Base-by-base conservation (phyloP, 2,329 filamentous ascomycete genomes). In the Setomelanomma holmii region DNA sequence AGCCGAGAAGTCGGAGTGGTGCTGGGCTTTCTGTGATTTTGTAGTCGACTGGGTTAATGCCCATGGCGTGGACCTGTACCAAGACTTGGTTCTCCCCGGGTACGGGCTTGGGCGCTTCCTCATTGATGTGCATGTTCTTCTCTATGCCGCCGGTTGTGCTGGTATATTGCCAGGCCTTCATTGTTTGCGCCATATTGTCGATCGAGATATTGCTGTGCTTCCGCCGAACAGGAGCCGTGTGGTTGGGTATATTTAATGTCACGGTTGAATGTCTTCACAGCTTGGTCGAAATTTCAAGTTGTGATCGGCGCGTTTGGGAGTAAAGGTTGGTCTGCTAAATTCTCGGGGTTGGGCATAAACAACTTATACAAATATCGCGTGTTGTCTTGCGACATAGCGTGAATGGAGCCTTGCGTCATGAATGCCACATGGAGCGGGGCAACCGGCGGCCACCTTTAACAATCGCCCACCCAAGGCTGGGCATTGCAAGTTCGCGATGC, bases 41-140 rank as follows among this genome's bases (percentile, higher is more conserved):
- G 78, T 86, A 83, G 77, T 89, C 87, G 22, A 82, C 82, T 0
- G 86, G 86, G 66, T 89, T 89, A 57, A 88, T 66, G 20, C 81
- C 74, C 21, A 79, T 77, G 50, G 78, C 75, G 51, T 82, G 71
- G 6, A 89, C 81, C 55, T 82, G 74, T 42, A 89, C 74, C 12
- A 88, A 78, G 39, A 87, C 66, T 55, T 84, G 77, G 33, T 78
- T 65, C 40, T 70, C 72, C 52, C 57, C 74, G 38, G 69, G 70
- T 14, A 64, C 56, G 5, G 76, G 67, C 27, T 73, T 66, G 1
- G 82, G 79, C 10, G 78, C 63, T 3, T 79, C 69, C 4, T 79
- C 63, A 1, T 75, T 58, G 21, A 85, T 76, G 7, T 74, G 70
- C 24, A 88, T 75, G 60, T 82, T 81, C 21, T 83, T 81, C 51